phyloP scores from a whole-genome alignment of 768 basidiomycete genomes.

The Hortiboletus campestris region DNA sequence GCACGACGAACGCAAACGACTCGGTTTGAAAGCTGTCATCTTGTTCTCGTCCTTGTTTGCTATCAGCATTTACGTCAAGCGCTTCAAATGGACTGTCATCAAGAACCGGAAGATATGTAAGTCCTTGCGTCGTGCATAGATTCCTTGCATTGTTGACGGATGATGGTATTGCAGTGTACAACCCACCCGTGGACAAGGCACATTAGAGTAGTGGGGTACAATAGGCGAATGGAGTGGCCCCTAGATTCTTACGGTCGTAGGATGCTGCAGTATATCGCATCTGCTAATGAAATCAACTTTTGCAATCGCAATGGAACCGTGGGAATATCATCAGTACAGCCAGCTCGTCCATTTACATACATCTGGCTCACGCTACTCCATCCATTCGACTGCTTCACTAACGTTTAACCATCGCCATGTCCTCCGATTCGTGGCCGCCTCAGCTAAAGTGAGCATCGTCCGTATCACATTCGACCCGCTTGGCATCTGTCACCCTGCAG shows the following conservation, averaged over 20 bases:
- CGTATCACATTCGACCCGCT: not conserved
- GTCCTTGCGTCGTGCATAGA: constrained; percentile 30
- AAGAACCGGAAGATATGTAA: constrained; percentile 92
- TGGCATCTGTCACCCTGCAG: constrained; percentile 42
- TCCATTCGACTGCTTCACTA: not conserved
- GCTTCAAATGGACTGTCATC: constrained; percentile 91
- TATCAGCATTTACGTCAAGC: constrained; percentile 85
- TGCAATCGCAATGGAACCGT: constrained; percentile 12
- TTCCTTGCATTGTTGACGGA: constrained; percentile 4
- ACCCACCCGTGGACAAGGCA: constrained; percentile 35
- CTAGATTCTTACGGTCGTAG: constrained; percentile 29
- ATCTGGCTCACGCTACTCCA: not conserved
- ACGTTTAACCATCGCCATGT: constrained; percentile 44
- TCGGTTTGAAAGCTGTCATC: constrained; percentile 93
- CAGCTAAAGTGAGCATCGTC: constrained; percentile 60
- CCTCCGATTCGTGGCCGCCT: constrained; percentile 78
- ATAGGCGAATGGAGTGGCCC: not conserved
- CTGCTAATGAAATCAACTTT: constrained; percentile 23
- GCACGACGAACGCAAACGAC: constrained; percentile 96
- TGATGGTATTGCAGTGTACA: constrained; percentile 33
- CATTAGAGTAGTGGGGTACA: constrained; percentile 28
- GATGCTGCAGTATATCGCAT: constrained; percentile 7
- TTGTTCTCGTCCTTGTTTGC: constrained; percentile 83
- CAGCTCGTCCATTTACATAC: constrained; percentile 9
- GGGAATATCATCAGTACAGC: constrained; percentile 13